Conservation (phyloP, 805 yeast species). For the Torulaspora gathmanii region DNA sequence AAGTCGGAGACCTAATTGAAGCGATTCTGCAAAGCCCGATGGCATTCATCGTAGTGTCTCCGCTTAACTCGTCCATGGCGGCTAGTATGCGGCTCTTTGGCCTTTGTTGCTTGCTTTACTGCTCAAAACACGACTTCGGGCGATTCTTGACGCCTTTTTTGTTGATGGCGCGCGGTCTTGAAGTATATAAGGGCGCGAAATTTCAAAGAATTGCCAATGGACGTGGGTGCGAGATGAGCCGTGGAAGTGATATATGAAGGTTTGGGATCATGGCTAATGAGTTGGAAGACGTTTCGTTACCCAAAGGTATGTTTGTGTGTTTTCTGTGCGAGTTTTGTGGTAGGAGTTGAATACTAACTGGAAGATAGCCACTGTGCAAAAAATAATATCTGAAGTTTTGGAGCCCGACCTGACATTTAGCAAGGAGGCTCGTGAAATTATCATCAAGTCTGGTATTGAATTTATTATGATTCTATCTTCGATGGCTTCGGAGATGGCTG, state of each 20-base stretch:
- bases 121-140: no score
- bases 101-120: no score
- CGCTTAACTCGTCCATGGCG: not conserved
- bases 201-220: not conserved
- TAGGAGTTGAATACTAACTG: not conserved
- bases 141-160: not conserved
- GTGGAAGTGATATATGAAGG: not conserved
- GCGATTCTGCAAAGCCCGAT: not conserved
- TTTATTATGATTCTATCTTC: slow-evolving; percentile 92
- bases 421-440: slow-evolving; percentile 89
- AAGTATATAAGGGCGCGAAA: slow-evolving; percentile 2
- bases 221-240: no score
- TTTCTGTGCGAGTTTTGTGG: slow-evolving; percentile 9
- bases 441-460: slow-evolving; percentile 93
- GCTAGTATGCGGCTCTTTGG: no score
- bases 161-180: not conserved
- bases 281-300: slow-evolving; percentile 41
- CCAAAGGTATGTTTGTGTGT: slow-evolving; percentile 34
- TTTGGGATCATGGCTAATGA: slow-evolving; percentile 21
- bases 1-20: not conserved
- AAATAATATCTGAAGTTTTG: slow-evolving; percentile 82
- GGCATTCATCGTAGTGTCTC: not conserved
- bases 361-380: slow-evolving; percentile 80
- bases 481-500: slow-evolving; percentile 93
- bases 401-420: slow-evolving; percentile 86